Conservation (phyloP, 768 basidiomycete species). For the Auricularia sp. region DNA sequence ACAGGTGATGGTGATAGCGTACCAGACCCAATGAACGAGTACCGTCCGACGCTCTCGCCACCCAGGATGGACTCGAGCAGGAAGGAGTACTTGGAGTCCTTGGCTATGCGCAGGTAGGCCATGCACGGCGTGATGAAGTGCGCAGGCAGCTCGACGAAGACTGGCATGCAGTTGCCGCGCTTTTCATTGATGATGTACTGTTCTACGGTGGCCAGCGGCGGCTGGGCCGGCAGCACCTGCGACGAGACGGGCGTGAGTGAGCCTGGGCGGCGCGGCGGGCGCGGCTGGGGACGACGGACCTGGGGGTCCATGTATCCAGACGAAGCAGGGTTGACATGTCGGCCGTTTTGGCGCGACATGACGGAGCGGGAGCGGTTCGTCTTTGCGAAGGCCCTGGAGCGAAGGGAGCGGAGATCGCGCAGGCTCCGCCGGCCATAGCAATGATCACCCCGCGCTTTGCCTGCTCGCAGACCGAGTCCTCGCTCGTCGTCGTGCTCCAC, state of each 20-base stretch:
- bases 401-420: neutral
- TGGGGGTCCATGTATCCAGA: slow-evolving; percentile 18
- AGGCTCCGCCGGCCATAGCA: neutral
- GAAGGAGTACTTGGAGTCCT: slow-evolving; percentile 91
- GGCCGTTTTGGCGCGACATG: slow-evolving; percentile 4
- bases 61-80: slow-evolving; percentile 86
- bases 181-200: slow-evolving; percentile 71
- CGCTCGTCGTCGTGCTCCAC: slow-evolving; percentile 52
- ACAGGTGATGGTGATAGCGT: slow-evolving; percentile 16
- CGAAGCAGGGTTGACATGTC: slow-evolving; percentile 1
- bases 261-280: neutral
- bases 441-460: slow-evolving; percentile 77
- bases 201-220: slow-evolving; percentile 66
- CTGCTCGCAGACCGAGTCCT: slow-evolving; percentile 49
- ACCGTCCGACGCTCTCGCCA: slow-evolving; percentile 85
- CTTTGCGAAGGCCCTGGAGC: neutral
- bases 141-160: slow-evolving; percentile 87
- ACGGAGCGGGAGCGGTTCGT: neutral
- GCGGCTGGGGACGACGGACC: slow-evolving; percentile 6
- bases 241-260: neutral
- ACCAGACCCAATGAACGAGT: slow-evolving; percentile 96
- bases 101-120: slow-evolving; percentile 87
- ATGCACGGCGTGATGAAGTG: slow-evolving; percentile 96
- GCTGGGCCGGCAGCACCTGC: slow-evolving; percentile 44
- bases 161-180: slow-evolving; percentile 84